Evolutionary conservation across 2,329 filamentous ascomycete genomes (phyloP), one percentile per base, ranked within the genome.

Genomic region (Aspergillus persii): DNA sequence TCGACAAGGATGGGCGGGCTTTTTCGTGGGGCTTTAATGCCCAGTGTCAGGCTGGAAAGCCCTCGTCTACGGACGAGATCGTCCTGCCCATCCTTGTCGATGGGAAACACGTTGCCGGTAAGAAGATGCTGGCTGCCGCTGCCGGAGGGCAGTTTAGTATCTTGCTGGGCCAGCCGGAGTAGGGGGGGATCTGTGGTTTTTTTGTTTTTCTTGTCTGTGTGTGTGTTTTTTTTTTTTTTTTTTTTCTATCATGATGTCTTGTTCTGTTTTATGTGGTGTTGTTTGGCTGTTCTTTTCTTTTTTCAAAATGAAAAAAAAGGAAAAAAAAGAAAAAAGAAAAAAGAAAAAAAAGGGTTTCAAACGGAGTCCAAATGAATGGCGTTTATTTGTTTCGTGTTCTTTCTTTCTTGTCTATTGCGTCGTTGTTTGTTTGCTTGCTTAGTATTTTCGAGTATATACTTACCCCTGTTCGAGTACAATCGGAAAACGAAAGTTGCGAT

Each of bases 21-120:
- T 92, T 85, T 76, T 84, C 86, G 0, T 95, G 90, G 90, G 91
- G 91, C 23, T 81, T 91, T 23, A 95, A 95, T 81, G 90, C 89
- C 74, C 92, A 89, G 74, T 88, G 86, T 63, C 87, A 95, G 77
- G 88, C 89, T 30, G 90, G 89, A 11, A 56, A 61, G 9, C 51
- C 55, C 7, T 55, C 54, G 9, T 47, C 41, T 5, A 41, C 36
- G 12, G 63, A 65, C 27, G 90, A 94, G 66, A 82, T 94, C 30
- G 81, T 86, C 63, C 79, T 82, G 12, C 89, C 91, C 0, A 92
- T 88, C 0, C 69, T 86, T 51, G 89, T 96, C 31, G 36, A 57
- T 26, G 94, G 94, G 77, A 88, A 86, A 3, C 91, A 90, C 30
- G 83, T 93, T 31, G 81, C 85, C 18, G 89, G 84, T 50, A 85